Percentiles rank a stretch among this genome's conserved stretches.
phyloP scores from a whole-genome alignment of 257 asterid species.

The Scutellaria minor region DNA sequence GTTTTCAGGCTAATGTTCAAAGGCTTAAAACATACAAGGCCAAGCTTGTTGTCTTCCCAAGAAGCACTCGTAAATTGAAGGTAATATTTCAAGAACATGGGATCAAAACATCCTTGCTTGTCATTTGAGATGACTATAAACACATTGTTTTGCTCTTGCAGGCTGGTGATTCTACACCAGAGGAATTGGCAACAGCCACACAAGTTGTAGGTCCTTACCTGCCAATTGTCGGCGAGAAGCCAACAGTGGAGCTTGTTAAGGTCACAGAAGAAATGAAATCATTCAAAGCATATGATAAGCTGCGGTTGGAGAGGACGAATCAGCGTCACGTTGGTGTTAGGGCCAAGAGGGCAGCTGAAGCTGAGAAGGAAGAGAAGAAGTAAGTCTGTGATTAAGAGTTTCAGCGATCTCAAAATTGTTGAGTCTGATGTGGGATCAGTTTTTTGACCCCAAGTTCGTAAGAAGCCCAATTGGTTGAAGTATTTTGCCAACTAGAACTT shows the following conservation, averaged over 20 bases:
- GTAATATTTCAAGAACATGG: slow-evolving; percentile 26
- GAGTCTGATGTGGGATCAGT: no score
- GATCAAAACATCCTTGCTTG: background rate
- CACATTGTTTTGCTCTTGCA: background rate
- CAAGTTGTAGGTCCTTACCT: slow-evolving; percentile 68
- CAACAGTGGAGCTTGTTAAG: slow-evolving; percentile 68
- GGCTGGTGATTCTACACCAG: slow-evolving; percentile 82
- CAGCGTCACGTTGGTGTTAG: slow-evolving; percentile 73
- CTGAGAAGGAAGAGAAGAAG: slow-evolving; percentile 93
- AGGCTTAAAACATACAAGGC: slow-evolving; percentile 80
- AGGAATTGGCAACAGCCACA: slow-evolving; percentile 75
- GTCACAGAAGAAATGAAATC: slow-evolving; percentile 70
- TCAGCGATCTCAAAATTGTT: no score
- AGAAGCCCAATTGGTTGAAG: no score
- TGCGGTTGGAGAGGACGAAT: slow-evolving; percentile 72
- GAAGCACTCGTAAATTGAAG: slow-evolving; percentile 65
- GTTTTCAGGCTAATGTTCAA: slow-evolving; percentile 71
- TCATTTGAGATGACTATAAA: no score
- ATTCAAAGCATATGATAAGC: slow-evolving; percentile 75
- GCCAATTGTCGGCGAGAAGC: slow-evolving; percentile 71
- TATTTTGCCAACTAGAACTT: no score
- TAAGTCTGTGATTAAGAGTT: no score
- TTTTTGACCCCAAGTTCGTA: no score
- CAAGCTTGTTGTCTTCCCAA: slow-evolving; percentile 78
- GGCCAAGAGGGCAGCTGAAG: slow-evolving; percentile 93